Conservation (phyloP, 805 yeast species). For the Saturnispora diversa region DNA sequence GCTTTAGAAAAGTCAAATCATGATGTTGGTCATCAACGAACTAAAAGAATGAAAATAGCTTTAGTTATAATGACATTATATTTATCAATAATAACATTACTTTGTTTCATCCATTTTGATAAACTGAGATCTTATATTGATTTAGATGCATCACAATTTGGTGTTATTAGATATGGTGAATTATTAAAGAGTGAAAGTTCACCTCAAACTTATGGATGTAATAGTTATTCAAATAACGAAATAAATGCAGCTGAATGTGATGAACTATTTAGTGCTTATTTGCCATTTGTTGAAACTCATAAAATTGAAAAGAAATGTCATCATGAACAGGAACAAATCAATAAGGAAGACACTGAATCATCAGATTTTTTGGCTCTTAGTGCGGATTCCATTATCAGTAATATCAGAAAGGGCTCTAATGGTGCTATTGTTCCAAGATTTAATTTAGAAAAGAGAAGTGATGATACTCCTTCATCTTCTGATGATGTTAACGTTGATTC, state of each 20-base stretch:
- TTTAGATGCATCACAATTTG: not conserved
- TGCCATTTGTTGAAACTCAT: not conserved
- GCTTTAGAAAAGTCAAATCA: too few species aligned
- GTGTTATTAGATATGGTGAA: not conserved
- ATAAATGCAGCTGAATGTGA: too few species aligned
- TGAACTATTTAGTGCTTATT: too few species aligned
- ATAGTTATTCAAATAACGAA: too few species aligned
- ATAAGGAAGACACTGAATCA: too few species aligned
- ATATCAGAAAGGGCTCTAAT: conserved; percentile 21
- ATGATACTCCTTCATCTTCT: not conserved
- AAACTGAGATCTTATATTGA: not conserved
- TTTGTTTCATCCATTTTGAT: not conserved
- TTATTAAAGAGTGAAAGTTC: too few species aligned
- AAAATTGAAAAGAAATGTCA: not conserved
- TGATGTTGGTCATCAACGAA: too few species aligned
- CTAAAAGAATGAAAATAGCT: not conserved
- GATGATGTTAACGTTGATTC: not conserved
- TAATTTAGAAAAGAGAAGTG: conserved; percentile 20
- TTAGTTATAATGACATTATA: too few species aligned
- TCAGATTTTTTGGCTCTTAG: too few species aligned
- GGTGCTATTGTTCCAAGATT: conserved; percentile 26
- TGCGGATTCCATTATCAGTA: conserved; percentile 20
- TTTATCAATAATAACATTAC: too few species aligned
- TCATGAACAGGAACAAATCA: not conserved
- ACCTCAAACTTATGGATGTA: too few species aligned